Evolutionary conservation across 2,329 filamentous ascomycete genomes (phyloP).

Genomic region (Aspergillus sp.): DNA sequence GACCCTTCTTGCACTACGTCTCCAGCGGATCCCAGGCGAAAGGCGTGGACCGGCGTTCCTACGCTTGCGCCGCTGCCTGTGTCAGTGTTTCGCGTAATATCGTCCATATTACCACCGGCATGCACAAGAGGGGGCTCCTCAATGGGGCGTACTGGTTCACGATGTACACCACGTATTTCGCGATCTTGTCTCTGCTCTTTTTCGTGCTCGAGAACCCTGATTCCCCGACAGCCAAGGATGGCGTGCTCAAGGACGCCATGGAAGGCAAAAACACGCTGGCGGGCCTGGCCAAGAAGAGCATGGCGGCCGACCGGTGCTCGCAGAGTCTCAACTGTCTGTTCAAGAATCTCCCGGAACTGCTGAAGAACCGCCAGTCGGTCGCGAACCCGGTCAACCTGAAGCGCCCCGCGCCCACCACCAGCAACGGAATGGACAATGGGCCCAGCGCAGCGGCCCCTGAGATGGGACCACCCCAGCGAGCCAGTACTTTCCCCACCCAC

Average conservation of each 20-base stretch:
- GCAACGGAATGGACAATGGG: conserved; percentile 10
- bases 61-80: conserved; percentile 64
- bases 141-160: conserved; percentile 67
- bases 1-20: conserved; percentile 65
- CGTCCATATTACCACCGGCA: conserved; percentile 63
- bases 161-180: conserved; percentile 69
- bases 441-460: conserved; percentile 17
- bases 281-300: conserved; percentile 75
- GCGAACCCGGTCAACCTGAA: conserved; percentile 50
- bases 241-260: conserved; percentile 76
- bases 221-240: conserved; percentile 62
- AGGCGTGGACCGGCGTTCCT: conserved; percentile 60
- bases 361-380: conserved; percentile 57
- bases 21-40: conserved; percentile 51
- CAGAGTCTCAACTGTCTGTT: conserved; percentile 74
- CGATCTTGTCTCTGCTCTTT: conserved; percentile 63
- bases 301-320: conserved; percentile 86
- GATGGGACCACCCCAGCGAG: conserved; percentile 29
- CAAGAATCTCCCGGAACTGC: conserved; percentile 72
- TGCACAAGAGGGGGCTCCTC: conserved; percentile 61
- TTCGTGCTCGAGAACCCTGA: conserved; percentile 65
- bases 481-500: conserved; percentile 42
- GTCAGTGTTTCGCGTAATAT: conserved; percentile 66
- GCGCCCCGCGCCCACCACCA: conserved; percentile 39
- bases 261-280: conserved; percentile 81